These are phyloP conservation scores for Phytophthora lateralis DNA, from an alignment of 352 stramenopile genomes.

Conservation along the genomic window DNA sequence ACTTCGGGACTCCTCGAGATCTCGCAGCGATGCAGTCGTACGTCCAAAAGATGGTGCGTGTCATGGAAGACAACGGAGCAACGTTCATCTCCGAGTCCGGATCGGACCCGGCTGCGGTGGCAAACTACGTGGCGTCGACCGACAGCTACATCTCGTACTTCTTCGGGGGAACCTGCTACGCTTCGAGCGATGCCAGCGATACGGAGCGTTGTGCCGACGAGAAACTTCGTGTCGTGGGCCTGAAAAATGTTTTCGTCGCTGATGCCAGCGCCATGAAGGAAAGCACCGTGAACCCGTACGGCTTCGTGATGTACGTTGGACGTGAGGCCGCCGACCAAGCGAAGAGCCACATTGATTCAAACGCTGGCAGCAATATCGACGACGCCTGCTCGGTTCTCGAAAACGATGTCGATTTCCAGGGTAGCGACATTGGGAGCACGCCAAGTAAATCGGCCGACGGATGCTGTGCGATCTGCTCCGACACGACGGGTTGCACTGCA, in stretches of 20 bases:
- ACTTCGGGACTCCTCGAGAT: slow-evolving; percentile 54
- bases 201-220: slow-evolving; percentile 60
- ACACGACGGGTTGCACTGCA: slow-evolving; percentile 32
- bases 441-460: slow-evolving; percentile 33
- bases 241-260: slow-evolving; percentile 64
- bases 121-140: slow-evolving; percentile 46
- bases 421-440: slow-evolving; percentile 41
- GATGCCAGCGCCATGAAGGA: slow-evolving; percentile 65
- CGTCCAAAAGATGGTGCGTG: slow-evolving; percentile 43
- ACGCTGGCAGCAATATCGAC: slow-evolving; percentile 10
- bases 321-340: slow-evolving; percentile 54
- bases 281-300: slow-evolving; percentile 69
- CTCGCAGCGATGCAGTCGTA: slow-evolving; percentile 62
- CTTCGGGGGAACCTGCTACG: slow-evolving; percentile 76
- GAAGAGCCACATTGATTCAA: slow-evolving; percentile 32
- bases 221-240: slow-evolving; percentile 56
- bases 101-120: slow-evolving; percentile 32
- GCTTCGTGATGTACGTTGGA: slow-evolving; percentile 80
- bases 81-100: slow-evolving; percentile 46
- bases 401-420: slow-evolving; percentile 49
- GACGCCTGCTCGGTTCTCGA: slow-evolving; percentile 36
- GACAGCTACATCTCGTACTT: slow-evolving; percentile 55
- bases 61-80: slow-evolving; percentile 41
- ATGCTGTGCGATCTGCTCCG: slow-evolving; percentile 45
- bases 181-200: slow-evolving; percentile 48